Conservation (phyloP, 495 filamentous ascomycete genomes). For the Xylaria bambusicola region DNA sequence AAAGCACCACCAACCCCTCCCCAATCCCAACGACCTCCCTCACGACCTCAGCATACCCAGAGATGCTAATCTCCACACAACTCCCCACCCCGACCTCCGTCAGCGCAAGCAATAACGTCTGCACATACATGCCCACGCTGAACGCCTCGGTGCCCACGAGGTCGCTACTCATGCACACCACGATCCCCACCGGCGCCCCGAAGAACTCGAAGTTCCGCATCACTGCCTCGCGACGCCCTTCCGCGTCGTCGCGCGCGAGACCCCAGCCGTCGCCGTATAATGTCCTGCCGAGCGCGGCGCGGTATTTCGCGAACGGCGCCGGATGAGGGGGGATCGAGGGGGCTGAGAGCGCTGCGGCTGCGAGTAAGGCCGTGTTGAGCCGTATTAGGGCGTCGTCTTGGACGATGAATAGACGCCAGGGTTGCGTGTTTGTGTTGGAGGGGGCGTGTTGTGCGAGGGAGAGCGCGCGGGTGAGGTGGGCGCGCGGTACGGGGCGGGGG, state of each 20-base stretch:
- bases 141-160: constrained; percentile 2
- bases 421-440: constrained; percentile 26
- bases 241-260: constrained; percentile 19
- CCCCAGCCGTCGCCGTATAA: constrained; percentile 24
- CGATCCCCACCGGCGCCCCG: constrained; percentile 18
- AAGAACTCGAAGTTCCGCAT: constrained; percentile 29
- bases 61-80: constrained; percentile 22
- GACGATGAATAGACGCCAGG: constrained; percentile 23
- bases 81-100: constrained; percentile 19
- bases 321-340: constrained; percentile 10
- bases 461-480: constrained; percentile 12
- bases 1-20: constrained; percentile 18
- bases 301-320: constrained; percentile 12
- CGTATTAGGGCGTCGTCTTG: constrained; percentile 1
- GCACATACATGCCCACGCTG: constrained; percentile 23
- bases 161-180: constrained; percentile 22
- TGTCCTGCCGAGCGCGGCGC: constrained; percentile 19
- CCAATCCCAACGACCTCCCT: constrained; percentile 12
- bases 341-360: neutral
- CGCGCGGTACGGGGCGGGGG: constrained; percentile 7
- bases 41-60: constrained; percentile 20
- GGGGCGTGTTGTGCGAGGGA: constrained; percentile 21
- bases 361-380: constrained; percentile 3
- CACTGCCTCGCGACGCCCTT: constrained; percentile 8
- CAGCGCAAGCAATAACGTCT: constrained; percentile 23